Conservation (phyloP, 768 basidiomycete species). For the Calvatia gigantea region DNA sequence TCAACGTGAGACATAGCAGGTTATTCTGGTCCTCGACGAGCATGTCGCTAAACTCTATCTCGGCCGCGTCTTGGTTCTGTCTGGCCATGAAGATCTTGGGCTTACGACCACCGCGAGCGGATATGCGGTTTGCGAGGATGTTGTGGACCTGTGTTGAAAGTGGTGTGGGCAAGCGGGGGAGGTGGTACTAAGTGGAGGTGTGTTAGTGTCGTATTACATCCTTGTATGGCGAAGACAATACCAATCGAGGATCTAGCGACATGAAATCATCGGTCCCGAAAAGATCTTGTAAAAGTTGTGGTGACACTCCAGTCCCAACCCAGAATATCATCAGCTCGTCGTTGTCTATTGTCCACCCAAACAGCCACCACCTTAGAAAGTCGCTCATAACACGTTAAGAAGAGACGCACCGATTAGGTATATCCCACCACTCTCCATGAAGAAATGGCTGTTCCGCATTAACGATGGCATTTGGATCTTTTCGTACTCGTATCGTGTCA, state of each 20-base stretch:
- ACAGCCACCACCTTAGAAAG: neutral
- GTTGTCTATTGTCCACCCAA: slow-evolving; percentile 54
- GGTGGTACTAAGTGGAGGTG: slow-evolving; percentile 44
- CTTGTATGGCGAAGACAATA: slow-evolving; percentile 30
- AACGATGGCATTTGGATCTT: slow-evolving; percentile 64
- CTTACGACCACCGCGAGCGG: slow-evolving; percentile 42
- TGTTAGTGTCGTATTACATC: neutral
- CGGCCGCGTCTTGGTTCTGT: slow-evolving; percentile 89
- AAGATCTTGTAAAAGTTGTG: slow-evolving; percentile 77
- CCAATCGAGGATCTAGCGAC: slow-evolving; percentile 65
- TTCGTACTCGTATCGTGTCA: slow-evolving; percentile 13
- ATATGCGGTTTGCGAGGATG: slow-evolving; percentile 67
- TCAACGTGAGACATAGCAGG: slow-evolving; percentile 89
- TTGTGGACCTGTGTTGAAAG: slow-evolving; percentile 85
- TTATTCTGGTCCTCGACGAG: slow-evolving; percentile 97
- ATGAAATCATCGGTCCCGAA: slow-evolving; percentile 82
- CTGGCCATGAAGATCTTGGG: slow-evolving; percentile 74
- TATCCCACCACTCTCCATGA: slow-evolving; percentile 89
- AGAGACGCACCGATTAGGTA: slow-evolving; percentile 77
- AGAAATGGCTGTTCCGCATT: slow-evolving; percentile 79
- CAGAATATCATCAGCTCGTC: slow-evolving; percentile 87
- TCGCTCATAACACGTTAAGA: neutral
- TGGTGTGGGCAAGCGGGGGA: slow-evolving; percentile 69
- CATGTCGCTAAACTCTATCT: slow-evolving; percentile 97
- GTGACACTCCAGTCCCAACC: slow-evolving; percentile 81